Conservation (phyloP, 2,329 filamentous ascomycete species). For the Aureobasidium pullulans region DNA sequence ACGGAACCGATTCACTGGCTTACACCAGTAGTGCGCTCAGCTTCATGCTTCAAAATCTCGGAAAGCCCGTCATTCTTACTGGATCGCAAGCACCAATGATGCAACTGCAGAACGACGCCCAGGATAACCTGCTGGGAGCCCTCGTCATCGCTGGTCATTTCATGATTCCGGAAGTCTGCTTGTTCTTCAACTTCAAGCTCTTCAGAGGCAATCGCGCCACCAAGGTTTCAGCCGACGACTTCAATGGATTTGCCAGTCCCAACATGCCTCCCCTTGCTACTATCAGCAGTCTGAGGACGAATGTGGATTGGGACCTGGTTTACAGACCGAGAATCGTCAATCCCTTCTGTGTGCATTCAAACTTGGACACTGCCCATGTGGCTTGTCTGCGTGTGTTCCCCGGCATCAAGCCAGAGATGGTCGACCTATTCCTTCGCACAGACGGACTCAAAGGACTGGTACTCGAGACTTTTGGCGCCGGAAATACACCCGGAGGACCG, state of each 20-base stretch:
- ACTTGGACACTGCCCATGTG: conserved; percentile 79
- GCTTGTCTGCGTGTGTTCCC: conserved; percentile 86
- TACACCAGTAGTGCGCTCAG: conserved; percentile 86
- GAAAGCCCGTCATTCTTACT: conserved; percentile 85
- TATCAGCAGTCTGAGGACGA: conserved; percentile 72
- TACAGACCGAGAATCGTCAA: conserved; percentile 66
- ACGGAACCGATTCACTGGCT: conserved; percentile 80
- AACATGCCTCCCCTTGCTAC: conserved; percentile 75
- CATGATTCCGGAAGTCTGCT: conserved; percentile 83
- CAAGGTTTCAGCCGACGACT: conserved; percentile 79
- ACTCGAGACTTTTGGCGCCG: conserved; percentile 87
- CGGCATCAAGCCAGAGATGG: conserved; percentile 87
- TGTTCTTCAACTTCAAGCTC: conserved; percentile 89
- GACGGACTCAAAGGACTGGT: conserved; percentile 75
- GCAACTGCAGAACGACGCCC: conserved; percentile 81
- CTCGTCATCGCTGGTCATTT: conserved; percentile 88
- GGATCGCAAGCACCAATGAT: conserved; percentile 69
- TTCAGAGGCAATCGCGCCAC: conserved; percentile 83
- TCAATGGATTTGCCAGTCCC: conserved; percentile 82
- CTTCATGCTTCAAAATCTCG: conserved; percentile 87
- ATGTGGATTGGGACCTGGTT: conserved; percentile 73
- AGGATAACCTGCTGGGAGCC: conserved; percentile 81
- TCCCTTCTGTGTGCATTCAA: conserved; percentile 65
- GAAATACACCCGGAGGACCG: conserved; percentile 77
- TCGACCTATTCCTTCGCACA: conserved; percentile 72